Percentiles rank a stretch among this genome's conserved stretches.
phyloP scores from a whole-genome alignment of 78 protist species.

The Blattamonas nauphoetae region DNA sequence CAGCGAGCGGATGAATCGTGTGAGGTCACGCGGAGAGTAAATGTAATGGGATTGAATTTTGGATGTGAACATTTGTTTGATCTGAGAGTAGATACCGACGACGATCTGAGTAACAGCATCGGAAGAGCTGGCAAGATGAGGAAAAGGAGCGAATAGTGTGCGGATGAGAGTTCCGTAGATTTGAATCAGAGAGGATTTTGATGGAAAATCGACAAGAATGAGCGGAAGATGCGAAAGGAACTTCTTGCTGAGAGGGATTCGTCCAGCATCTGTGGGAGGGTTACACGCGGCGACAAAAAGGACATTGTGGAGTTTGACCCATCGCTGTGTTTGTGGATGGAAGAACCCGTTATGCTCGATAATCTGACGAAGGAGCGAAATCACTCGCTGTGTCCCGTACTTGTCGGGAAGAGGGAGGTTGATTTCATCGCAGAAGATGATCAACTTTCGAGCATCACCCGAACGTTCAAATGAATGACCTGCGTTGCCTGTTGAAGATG shows the following conservation, averaged over 20 bases:
- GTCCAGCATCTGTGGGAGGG: constrained; percentile 97
- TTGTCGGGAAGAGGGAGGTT: constrained; percentile 84
- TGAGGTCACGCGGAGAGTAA: constrained; percentile 90
- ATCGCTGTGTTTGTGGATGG: constrained; percentile 30
- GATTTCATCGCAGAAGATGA: constrained; percentile 90
- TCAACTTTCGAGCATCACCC: constrained; percentile 50
- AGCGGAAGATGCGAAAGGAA: constrained; percentile 81
- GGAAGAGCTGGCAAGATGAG: constrained; percentile 52
- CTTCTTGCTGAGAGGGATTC: constrained; percentile 73
- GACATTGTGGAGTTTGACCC: not conserved
- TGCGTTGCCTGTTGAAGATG: constrained; percentile 1
- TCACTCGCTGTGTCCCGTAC: constrained; percentile 91
- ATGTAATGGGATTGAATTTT: constrained; percentile 89
- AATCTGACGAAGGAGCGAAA: constrained; percentile 81
- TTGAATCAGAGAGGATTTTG: constrained; percentile 61
- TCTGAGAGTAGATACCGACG: constrained; percentile 71
- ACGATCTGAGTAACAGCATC: constrained; percentile 77
- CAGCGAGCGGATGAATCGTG: constrained; percentile 87
- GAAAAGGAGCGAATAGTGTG: constrained; percentile 57
- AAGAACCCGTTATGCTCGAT: constrained; percentile 91
- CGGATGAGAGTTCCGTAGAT: constrained; percentile 92
- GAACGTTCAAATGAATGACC: not conserved
- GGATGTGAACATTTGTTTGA: constrained; percentile 71
- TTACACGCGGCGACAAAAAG: constrained; percentile 83
- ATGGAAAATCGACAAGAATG: constrained; percentile 92